Evolutionary conservation across 2,329 filamentous ascomycete genomes (phyloP).

Genomic region (Dothideomycetes sp.): DNA sequence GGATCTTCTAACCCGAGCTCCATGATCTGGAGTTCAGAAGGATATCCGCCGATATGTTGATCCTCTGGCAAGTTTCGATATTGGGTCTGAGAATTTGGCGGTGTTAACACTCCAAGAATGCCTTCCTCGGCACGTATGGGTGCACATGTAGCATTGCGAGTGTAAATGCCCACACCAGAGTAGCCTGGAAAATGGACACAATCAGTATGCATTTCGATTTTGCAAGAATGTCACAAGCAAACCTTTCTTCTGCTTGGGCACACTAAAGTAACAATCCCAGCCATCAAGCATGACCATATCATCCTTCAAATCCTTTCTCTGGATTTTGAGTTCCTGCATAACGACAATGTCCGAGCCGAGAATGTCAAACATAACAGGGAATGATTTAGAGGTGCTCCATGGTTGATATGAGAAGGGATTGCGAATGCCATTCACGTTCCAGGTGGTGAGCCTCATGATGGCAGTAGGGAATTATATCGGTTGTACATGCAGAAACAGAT

Average conservation of each 20-base stretch:
- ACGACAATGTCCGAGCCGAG: slow-evolving; percentile 87
- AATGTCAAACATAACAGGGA: slow-evolving; percentile 77
- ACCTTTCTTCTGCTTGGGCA: slow-evolving; percentile 92
- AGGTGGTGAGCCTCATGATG: slow-evolving; percentile 31
- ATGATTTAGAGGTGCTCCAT: slow-evolving; percentile 39
- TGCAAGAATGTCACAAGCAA: no score
- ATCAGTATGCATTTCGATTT: background rate
- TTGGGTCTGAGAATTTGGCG: slow-evolving; percentile 58
- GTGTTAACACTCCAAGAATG: slow-evolving; percentile 69
- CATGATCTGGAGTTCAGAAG: slow-evolving; percentile 56
- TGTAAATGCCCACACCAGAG: slow-evolving; percentile 92
- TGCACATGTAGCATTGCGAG: slow-evolving; percentile 72
- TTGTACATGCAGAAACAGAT: background rate
- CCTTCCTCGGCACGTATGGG: slow-evolving; percentile 91
- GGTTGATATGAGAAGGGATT: slow-evolving; percentile 46
- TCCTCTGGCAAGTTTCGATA: slow-evolving; percentile 67
- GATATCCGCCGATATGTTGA: slow-evolving; percentile 84
- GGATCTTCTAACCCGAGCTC: slow-evolving; percentile 58
- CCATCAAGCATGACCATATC: slow-evolving; percentile 93
- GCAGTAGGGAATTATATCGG: slow-evolving; percentile 1
- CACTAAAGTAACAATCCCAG: slow-evolving; percentile 93
- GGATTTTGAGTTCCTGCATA: slow-evolving; percentile 95
- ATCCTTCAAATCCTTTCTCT: slow-evolving; percentile 80
- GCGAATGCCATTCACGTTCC: slow-evolving; percentile 47
- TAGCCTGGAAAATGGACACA: slow-evolving; percentile 55